phyloP scores from a whole-genome alignment of 106 monocot genomes.

The Allium cepa region DNA sequence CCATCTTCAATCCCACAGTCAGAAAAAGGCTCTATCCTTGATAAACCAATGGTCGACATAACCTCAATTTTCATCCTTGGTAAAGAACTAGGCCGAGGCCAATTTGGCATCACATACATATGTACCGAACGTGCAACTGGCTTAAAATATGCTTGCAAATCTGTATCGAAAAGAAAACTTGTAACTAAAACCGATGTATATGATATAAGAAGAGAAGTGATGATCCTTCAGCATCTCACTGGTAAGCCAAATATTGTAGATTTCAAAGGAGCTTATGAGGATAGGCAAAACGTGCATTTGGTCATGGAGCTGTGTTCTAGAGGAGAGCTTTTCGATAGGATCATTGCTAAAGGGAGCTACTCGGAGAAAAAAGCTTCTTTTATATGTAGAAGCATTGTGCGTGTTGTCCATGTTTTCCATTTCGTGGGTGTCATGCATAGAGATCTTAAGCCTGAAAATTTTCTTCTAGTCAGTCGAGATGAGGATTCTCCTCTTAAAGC shows the following conservation, averaged over 20 bases:
- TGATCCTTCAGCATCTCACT: conserved; percentile 62
- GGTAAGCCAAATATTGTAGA: conserved; percentile 65
- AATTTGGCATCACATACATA: conserved; percentile 57
- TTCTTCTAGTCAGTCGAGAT: conserved; percentile 32
- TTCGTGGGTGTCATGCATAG: conserved; percentile 82
- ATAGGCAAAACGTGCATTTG: conserved; percentile 34
- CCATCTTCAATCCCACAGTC: not conserved
- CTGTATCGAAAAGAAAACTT: conserved; percentile 49
- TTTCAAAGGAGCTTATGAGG: conserved; percentile 63
- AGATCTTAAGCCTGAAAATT: conserved; percentile 73
- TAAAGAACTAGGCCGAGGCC: conserved; percentile 58
- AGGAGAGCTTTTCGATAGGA: conserved; percentile 74
- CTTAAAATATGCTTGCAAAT: conserved; percentile 55
- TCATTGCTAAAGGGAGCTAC: conserved; percentile 47
- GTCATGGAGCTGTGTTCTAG: conserved; percentile 76
- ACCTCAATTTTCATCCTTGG: conserved; percentile 34
- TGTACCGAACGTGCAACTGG: conserved; percentile 40
- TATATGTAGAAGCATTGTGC: conserved; percentile 40
- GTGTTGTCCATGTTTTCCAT: conserved; percentile 60
- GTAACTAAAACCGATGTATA: conserved; percentile 25
- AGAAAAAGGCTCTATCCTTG: conserved; percentile 21
- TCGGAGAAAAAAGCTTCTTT: conserved; percentile 42
- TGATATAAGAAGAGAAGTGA: conserved; percentile 51
- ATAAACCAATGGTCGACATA: conserved; percentile 38
- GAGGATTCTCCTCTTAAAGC: conserved; percentile 50